Base-by-base conservation (phyloP, 305 asterid species). In the Nicotiana rustica region DNA sequence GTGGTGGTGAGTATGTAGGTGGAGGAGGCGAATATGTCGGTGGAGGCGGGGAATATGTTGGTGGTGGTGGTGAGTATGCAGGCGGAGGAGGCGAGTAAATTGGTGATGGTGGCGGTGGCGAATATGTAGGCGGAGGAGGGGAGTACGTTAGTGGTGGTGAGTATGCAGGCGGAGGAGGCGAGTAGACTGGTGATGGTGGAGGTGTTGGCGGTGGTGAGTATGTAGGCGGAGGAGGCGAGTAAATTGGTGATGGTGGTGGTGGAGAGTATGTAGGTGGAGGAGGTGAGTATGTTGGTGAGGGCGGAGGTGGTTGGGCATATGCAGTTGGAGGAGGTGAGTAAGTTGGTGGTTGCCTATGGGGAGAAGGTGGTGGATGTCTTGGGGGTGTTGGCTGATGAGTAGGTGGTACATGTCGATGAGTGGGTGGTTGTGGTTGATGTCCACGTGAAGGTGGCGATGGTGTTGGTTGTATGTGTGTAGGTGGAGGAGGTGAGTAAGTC, bases 371-470 rank as follows among this genome's bases (percentile, higher is more conserved):
- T 29, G 36, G 13, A 14, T 47, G 5, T 14, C 80, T 17, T 59
- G 82, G 25, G 19, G 29, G 49, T 10, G 68, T 25, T 4, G 25
- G 65, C 12, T 65, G 14, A 10, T 77, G 79, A 0, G 76, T 21
- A 60, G 86, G 85, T 5, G 85, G 83, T 55, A 71, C 18, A 33
- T 67, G 82, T 47, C 25, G 29, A 33, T 57, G 18, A 10, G 86
- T 7, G 5, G 84, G 68, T 31, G 61, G 68, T 6, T 36, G 55
- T 33, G 77, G 69, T 8, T 59, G 41, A 57, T 70, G 60, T 38
- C 83, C 80, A 41, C 12, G 67, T 66, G 73, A 69, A 9, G 85
- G 79, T 55, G 83, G 64, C 5, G 31, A 12, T 3, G 79, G 80
- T 3, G 79, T 18, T 19, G 79, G 55, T 15, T 70, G 61, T 64